phyloP scores from a whole-genome alignment of 2,329 filamentous ascomycete genomes.

The Davidsoniella eucalypti region DNA sequence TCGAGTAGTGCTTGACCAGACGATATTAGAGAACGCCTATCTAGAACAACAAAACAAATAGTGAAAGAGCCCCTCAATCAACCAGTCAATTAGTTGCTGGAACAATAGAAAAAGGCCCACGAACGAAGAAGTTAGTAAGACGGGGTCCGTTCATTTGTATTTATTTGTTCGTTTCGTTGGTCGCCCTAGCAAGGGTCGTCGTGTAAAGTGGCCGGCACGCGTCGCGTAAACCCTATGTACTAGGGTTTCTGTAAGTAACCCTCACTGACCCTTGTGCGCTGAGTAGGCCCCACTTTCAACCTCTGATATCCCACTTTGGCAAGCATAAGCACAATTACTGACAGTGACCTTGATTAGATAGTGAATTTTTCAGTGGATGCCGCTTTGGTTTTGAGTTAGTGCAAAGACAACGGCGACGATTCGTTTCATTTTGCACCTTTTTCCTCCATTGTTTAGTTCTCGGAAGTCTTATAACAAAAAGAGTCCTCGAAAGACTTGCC shows the following conservation, averaged over 20 bases:
- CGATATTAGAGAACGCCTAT: no score
- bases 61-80: background rate
- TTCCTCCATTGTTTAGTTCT: background rate
- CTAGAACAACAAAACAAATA: background rate
- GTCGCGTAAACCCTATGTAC: background rate
- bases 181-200: background rate
- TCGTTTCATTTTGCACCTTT: background rate
- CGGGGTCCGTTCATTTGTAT: background rate
- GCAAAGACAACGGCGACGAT: background rate
- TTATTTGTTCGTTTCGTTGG: no score
- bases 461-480: background rate
- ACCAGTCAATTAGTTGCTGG: background rate
- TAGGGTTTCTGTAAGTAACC: background rate
- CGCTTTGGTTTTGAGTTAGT: background rate
- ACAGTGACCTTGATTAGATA: slow-evolving; percentile 12
- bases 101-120: background rate
- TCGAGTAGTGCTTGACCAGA: no score
- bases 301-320: slow-evolving; percentile 4
- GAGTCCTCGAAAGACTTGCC: background rate
- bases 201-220: slow-evolving; percentile 9
- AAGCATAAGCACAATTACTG: background rate
- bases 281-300: slow-evolving; percentile 7
- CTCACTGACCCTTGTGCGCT: background rate
- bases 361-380: slow-evolving; percentile 9
- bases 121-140: slow-evolving; percentile 1